phyloP scores from a whole-genome alignment of 345 rosid genomes.

The Linum usitatissimum region DNA sequence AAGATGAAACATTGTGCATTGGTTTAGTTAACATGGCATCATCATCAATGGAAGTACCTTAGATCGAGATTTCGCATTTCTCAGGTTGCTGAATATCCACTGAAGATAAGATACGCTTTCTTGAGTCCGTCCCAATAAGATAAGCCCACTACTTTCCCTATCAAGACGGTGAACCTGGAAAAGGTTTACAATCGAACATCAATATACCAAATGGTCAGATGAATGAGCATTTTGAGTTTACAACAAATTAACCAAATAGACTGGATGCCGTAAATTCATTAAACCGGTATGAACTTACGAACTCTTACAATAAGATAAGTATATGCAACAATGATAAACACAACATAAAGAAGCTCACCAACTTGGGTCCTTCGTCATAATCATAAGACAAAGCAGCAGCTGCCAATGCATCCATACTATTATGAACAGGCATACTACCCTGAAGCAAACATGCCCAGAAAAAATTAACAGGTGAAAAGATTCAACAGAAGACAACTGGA shows the following conservation, averaged over 20 bases:
- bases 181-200: conserved; percentile 8
- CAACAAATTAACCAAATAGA: background rate
- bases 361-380: conserved; percentile 70
- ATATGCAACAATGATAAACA: background rate
- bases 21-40: background rate
- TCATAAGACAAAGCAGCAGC: conserved; percentile 85
- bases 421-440: conserved; percentile 82
- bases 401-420: conserved; percentile 94
- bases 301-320: background rate
- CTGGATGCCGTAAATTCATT: background rate
- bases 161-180: conserved; percentile 86
- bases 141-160: conserved; percentile 82
- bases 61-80: conserved; percentile 36
- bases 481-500: background rate
- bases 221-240: background rate
- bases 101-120: conserved; percentile 62
- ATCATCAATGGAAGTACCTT: conserved; percentile 33
- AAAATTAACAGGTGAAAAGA: conserved; percentile 1
- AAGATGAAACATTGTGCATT: conserved; percentile 7
- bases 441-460: conserved; percentile 11
- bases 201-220: background rate
- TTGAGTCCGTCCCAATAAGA: conserved; percentile 69
- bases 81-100: conserved; percentile 50
- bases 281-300: background rate
- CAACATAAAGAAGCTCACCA: conserved; percentile 34